A percentile compares a stretch with the other conserved stretches of the same genome.
These are phyloP conservation scores for Apophysomyces elegans DNA, from an alignment of 371 early-diverging fungal species.

Conservation along the genomic window DNA sequence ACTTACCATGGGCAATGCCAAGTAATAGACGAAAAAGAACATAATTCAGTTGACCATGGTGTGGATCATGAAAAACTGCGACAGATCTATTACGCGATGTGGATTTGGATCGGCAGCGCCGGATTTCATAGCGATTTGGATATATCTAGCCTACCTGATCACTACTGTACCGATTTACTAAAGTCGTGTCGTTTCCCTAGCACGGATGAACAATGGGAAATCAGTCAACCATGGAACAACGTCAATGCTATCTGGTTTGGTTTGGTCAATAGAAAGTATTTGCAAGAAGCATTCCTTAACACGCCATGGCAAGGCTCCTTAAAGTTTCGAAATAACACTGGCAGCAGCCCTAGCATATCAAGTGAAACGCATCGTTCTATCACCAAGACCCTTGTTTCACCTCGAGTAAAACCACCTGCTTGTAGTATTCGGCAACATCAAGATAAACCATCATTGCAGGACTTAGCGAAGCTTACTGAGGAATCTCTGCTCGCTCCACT, in stretches of 20 bases:
- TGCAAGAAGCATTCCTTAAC: slow-evolving; percentile 27
- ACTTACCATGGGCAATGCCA: slow-evolving; percentile 47
- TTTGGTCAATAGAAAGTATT: slow-evolving; percentile 29
- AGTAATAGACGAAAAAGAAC: slow-evolving; percentile 26
- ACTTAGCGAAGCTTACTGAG: slow-evolving; percentile 23
- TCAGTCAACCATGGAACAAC: slow-evolving; percentile 33
- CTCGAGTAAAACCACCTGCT: slow-evolving; percentile 29
- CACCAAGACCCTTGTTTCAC: slow-evolving; percentile 14
- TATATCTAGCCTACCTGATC: slow-evolving; percentile 42
- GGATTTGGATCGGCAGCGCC: slow-evolving; percentile 66
- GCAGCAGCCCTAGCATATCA: background rate
- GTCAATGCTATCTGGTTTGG: slow-evolving; percentile 47
- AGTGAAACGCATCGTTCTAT: slow-evolving; percentile 10
- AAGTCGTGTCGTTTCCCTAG: slow-evolving; percentile 31
- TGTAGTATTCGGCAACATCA: slow-evolving; percentile 23
- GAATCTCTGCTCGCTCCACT: slow-evolving; percentile 33
- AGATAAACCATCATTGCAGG: slow-evolving; percentile 10
- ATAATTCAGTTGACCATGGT: slow-evolving; percentile 8
- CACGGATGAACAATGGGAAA: slow-evolving; percentile 23
- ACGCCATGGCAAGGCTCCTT: slow-evolving; percentile 42
- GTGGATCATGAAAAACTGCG: slow-evolving; percentile 37
- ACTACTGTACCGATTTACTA: slow-evolving; percentile 42
- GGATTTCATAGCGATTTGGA: slow-evolving; percentile 41
- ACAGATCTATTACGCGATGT: slow-evolving; percentile 62
- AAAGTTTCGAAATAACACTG: slow-evolving; percentile 25